Conservation (phyloP, 805 yeast genomes). For the Candida sonorensis region DNA sequence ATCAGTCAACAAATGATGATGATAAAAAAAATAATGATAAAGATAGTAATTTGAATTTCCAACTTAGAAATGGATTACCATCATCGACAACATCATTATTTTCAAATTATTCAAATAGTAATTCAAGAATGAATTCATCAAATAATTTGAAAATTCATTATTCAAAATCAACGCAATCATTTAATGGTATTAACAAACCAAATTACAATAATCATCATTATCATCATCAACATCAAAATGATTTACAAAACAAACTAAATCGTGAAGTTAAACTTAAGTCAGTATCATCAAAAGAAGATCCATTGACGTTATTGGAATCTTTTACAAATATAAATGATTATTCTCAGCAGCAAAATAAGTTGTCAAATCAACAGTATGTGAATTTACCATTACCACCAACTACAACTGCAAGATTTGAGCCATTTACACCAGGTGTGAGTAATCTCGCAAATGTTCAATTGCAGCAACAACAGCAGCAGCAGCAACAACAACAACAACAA, state of each 20-base stretch:
- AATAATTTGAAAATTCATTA: slow-evolving; percentile 7
- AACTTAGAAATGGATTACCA: slow-evolving; percentile 9
- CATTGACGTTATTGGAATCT: too few relatives aligned
- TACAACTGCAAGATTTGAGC: slow-evolving; percentile 1
- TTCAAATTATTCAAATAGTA: slow-evolving; percentile 6
- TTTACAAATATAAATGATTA: too few relatives aligned
- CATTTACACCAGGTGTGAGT: not conserved
- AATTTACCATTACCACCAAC: slow-evolving; percentile 1
- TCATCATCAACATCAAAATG: not conserved
- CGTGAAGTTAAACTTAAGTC: too few relatives aligned
- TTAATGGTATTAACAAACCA: not conserved
- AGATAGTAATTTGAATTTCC: slow-evolving; percentile 1
- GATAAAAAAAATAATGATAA: not conserved
- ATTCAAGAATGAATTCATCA: slow-evolving; percentile 7
- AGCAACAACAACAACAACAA: too few relatives aligned
- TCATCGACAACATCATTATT: slow-evolving; percentile 14
- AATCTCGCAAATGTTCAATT: too few relatives aligned
- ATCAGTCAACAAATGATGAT: too few relatives aligned
- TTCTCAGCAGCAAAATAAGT: too few relatives aligned
- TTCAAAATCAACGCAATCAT: slow-evolving; percentile 1
- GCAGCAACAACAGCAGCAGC: too few relatives aligned
- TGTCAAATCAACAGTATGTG: not conserved
- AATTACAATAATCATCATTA: not conserved
- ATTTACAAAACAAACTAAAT: too few relatives aligned
- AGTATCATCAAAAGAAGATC: too few relatives aligned